phyloP scores from a whole-genome alignment of 176 grass and related monocot species.

The Oryza longistaminata region DNA sequence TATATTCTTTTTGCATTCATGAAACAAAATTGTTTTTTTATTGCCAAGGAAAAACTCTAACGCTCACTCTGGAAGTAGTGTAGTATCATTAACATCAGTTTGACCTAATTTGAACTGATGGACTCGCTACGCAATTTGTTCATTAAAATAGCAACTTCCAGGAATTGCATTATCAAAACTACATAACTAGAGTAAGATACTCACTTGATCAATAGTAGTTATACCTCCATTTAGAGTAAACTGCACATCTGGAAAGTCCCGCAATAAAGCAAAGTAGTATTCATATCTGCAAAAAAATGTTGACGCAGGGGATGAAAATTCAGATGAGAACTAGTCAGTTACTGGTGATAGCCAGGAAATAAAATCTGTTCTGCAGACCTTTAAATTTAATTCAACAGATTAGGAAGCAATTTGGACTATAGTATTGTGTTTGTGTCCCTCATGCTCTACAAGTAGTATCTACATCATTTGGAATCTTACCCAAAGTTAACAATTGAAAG shows the following conservation, averaged over 20 bases:
- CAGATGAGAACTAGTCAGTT: no score
- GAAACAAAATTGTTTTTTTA: neutral
- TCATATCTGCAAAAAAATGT: constrained; percentile 67
- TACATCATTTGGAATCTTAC: neutral
- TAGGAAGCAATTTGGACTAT: neutral
- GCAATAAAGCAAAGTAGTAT: constrained; percentile 87
- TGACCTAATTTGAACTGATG: neutral
- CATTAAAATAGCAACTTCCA: constrained; percentile 6
- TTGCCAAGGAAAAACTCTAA: neutral
- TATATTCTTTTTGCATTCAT: neutral
- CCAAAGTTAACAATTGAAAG: neutral
- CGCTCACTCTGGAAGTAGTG: neutral
- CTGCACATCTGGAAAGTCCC: constrained; percentile 80
- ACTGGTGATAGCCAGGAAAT: no score
- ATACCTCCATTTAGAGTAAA: constrained; percentile 95
- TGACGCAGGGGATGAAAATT: no score
- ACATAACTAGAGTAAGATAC: constrained; percentile 10
- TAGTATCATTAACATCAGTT: neutral
- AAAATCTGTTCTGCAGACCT: neutral
- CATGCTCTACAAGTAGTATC: neutral
- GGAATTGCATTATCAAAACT: constrained; percentile 14
- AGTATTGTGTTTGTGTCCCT: neutral
- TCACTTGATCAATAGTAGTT: constrained; percentile 78
- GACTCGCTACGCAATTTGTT: neutral
- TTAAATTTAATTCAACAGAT: neutral